Evolutionary conservation across 495 filamentous ascomycete genomes (phyloP).

Genomic region (Aspergillus cavernicola): DNA sequence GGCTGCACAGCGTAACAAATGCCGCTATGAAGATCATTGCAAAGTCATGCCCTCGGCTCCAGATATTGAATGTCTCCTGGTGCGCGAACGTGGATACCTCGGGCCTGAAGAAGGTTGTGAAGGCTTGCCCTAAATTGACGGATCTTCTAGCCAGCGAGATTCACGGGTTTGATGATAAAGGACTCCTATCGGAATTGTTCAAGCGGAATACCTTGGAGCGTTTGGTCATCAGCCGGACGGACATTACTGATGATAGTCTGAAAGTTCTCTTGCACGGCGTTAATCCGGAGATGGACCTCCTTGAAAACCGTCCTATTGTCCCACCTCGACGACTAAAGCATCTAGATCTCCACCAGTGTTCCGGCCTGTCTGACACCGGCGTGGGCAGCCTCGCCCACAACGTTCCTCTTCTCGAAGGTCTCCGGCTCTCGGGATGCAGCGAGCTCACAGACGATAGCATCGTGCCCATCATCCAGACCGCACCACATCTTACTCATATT

Average conservation of each 20-base stretch:
- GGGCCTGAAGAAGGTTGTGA: conserved; percentile 70
- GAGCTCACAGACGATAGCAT: conserved; percentile 71
- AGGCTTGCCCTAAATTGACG: conserved; percentile 65
- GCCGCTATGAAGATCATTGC: conserved; percentile 84
- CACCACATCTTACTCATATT: conserved; percentile 74
- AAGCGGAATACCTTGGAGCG: conserved; percentile 75
- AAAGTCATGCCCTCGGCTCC: conserved; percentile 73
- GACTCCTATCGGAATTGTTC: conserved; percentile 69
- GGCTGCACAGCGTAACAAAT: conserved; percentile 75
- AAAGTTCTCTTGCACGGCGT: conserved; percentile 67
- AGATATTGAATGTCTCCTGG: conserved; percentile 86
- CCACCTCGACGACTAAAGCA: conserved; percentile 77
- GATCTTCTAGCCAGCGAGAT: conserved; percentile 85
- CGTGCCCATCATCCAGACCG: conserved; percentile 65
- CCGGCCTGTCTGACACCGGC: conserved; percentile 64
- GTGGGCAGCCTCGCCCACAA: conserved; percentile 65
- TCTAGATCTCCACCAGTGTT: conserved; percentile 78
- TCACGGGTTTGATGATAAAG: conserved; percentile 67
- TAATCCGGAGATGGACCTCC: conserved; percentile 69
- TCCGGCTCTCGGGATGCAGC: conserved; percentile 72
- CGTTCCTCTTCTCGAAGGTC: conserved; percentile 74
- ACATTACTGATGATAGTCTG: conserved; percentile 69
- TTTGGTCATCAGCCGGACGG: conserved; percentile 73
- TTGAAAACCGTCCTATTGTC: conserved; percentile 72
- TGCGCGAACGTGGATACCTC: conserved; percentile 80